Conservation (phyloP, 2,329 filamentous ascomycete genomes). For the Colletotrichum costaricense region DNA sequence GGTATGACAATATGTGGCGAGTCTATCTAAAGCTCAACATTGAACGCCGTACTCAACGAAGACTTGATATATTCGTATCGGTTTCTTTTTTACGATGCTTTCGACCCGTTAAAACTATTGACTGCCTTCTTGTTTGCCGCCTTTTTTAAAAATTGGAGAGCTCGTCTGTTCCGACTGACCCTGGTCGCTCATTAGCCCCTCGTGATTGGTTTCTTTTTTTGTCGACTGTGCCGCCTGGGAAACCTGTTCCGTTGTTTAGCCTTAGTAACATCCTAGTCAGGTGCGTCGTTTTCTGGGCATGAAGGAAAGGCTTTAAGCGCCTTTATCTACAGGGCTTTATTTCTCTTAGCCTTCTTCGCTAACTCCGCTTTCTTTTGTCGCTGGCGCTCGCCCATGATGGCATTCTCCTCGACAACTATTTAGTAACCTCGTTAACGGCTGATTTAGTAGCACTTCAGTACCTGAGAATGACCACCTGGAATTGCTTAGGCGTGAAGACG, state of each 20-base stretch:
- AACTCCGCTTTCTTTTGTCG: not conserved
- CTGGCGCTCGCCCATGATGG: slow-evolving; percentile 15
- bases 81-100: too few species aligned
- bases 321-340: slow-evolving; percentile 5
- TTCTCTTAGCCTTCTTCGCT: slow-evolving; percentile 11
- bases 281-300: not conserved
- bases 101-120: too few species aligned
- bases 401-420: slow-evolving; percentile 24
- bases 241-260: too few species aligned
- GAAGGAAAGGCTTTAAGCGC: not conserved
- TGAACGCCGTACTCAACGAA: too few species aligned
- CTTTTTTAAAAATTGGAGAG: too few species aligned
- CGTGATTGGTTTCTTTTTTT: too few species aligned
- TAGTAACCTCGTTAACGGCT: not conserved
- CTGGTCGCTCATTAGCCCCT: not conserved
- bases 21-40: too few species aligned
- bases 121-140: too few species aligned
- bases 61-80: too few species aligned
- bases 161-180: not conserved
- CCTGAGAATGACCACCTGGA: slow-evolving; percentile 22
- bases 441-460: not conserved
- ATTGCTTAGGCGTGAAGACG: slow-evolving; percentile 23
- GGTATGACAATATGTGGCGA: too few species aligned
- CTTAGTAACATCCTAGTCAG: not conserved
- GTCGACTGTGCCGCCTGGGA: not conserved